Base-by-base conservation (phyloP, 2,329 filamentous ascomycete species). In the Biscogniauxia sp. region DNA sequence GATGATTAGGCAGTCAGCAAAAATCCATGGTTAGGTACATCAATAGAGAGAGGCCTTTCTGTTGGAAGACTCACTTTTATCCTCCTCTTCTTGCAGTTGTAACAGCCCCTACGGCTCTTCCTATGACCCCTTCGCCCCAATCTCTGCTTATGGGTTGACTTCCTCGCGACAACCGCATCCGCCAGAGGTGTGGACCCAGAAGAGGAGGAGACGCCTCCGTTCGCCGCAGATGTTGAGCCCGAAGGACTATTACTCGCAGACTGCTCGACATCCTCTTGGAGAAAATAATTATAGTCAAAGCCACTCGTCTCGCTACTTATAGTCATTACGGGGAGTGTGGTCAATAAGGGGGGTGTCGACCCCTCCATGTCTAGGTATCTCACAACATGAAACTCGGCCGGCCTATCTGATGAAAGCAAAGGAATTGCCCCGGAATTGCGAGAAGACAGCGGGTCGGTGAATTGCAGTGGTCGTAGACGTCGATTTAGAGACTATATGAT, bases 91-190 rank as follows among this genome's bases (percentile, higher is more conserved):
- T 89, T 89, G 76, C 87, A 90, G 70, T 88, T 88, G 72, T 82
- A 89, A 73, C 87, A 89, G 8, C 87, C 87, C 17, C 82, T 78
- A 23, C 87, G 80, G 55, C 84, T 88, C 72, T 90, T 90, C 11
- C 84, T 88, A 64, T 89, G 87, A 0, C 87, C 86, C 63, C 85
- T 80, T 58, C 87, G 76, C 70, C 85, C 84, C 25, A 82, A 64
- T 52, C 78, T 75, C 65, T 77, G 77, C 66, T 72, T 78, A 55
- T 71, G 70, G 37, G 52, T 57, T 20, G 57, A 57, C 37, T 58
- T 62, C 15, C 58, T 58, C 45, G 28, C 59, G n/a, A 60, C 45
- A 8, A 59, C 28, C 4, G 64, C 52, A 20, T 64, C 58, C 23
- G 61, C 53, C 20, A 65, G 56, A 15, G 63, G 58, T 17, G 55